phyloP scores from a whole-genome alignment of 352 stramenopile species.

The Phytopythium montanum region DNA sequence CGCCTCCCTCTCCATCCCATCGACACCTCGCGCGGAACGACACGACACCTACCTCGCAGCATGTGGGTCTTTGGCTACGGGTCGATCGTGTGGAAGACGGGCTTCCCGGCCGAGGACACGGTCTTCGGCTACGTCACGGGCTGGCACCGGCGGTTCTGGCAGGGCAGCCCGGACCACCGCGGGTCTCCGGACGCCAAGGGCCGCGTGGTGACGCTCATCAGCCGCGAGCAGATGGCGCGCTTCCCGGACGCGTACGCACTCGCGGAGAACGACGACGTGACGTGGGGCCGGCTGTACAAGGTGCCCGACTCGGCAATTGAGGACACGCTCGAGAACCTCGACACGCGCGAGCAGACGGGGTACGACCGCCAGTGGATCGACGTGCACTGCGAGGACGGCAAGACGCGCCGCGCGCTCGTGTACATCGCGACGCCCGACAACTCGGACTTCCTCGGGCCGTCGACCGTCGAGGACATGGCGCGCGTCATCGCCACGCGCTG shows the following conservation, averaged over 20 bases:
- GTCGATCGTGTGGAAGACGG: slow-evolving; percentile 81
- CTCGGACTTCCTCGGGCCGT: slow-evolving; percentile 76
- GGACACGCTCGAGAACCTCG: slow-evolving; percentile 72
- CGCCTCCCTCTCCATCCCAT: slow-evolving; percentile 1
- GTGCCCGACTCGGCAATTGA: slow-evolving; percentile 76
- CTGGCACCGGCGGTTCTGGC: slow-evolving; percentile 88
- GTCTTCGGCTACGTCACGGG: slow-evolving; percentile 78
- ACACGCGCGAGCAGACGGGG: slow-evolving; percentile 81
- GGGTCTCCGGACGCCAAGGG: slow-evolving; percentile 70
- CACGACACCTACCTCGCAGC: too few relatives aligned
- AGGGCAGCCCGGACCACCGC: slow-evolving; percentile 85
- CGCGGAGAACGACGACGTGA: slow-evolving; percentile 57
- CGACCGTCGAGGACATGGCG: slow-evolving; percentile 68
- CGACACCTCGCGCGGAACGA: too few relatives aligned
- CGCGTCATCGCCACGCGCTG: slow-evolving; percentile 68
- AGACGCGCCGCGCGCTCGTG: slow-evolving; percentile 63
- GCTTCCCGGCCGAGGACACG: slow-evolving; percentile 60
- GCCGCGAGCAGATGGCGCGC: slow-evolving; percentile 62
- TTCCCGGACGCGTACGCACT: slow-evolving; percentile 76
- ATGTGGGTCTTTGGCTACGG: slow-evolving; percentile 88
- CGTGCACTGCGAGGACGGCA: slow-evolving; percentile 71
- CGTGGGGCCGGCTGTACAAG: slow-evolving; percentile 86
- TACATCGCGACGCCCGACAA: slow-evolving; percentile 87
- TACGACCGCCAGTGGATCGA: slow-evolving; percentile 79
- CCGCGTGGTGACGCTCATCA: slow-evolving; percentile 87